Percentiles rank a stretch among this genome's conserved stretches.
Conservation (phyloP, 805 yeast species). For the Yamadazyma phyllophila region DNA sequence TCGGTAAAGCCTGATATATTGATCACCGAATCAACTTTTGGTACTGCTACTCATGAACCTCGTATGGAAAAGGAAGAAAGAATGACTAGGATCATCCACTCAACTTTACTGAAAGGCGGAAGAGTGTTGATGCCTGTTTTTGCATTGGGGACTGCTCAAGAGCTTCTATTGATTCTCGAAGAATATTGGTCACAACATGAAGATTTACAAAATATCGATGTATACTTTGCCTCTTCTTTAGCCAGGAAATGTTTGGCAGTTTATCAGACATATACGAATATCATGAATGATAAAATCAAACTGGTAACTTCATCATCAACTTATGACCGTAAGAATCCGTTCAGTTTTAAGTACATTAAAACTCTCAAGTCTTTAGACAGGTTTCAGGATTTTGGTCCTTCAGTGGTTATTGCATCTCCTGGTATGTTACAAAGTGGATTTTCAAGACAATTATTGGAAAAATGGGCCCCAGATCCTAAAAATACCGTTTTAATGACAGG, state of each 20-base stretch:
- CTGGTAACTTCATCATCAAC: slow-evolving; percentile 50
- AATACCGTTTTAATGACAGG: slow-evolving; percentile 90
- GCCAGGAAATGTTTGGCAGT: slow-evolving; percentile 98
- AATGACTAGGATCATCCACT: slow-evolving; percentile 77
- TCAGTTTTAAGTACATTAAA: slow-evolving; percentile 81
- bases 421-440: slow-evolving; percentile 98
- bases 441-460: slow-evolving; percentile 84
- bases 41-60: slow-evolving; percentile 96
- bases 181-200: slow-evolving; percentile 90
- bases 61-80: slow-evolving; percentile 80
- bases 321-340: slow-evolving; percentile 61
- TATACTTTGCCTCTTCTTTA: slow-evolving; percentile 87
- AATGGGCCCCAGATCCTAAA: slow-evolving; percentile 97
- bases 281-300: slow-evolving; percentile 93
- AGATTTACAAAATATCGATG: slow-evolving; percentile 76
- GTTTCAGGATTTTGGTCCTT: slow-evolving; percentile 91
- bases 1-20: slow-evolving; percentile 81
- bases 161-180: slow-evolving; percentile 80
- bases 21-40: slow-evolving; percentile 94
- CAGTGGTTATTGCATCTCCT: slow-evolving; percentile 94
- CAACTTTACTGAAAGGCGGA: slow-evolving; percentile 84
- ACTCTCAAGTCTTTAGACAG: slow-evolving; percentile 76
- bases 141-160: slow-evolving; percentile 97
- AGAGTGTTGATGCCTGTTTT: slow-evolving; percentile 90
- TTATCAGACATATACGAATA: slow-evolving; percentile 91